Evolutionary conservation across 139 green algal genomes (phyloP), one percentile per base, ranked within the genome.

Genomic region (Closterium sp.): DNA sequence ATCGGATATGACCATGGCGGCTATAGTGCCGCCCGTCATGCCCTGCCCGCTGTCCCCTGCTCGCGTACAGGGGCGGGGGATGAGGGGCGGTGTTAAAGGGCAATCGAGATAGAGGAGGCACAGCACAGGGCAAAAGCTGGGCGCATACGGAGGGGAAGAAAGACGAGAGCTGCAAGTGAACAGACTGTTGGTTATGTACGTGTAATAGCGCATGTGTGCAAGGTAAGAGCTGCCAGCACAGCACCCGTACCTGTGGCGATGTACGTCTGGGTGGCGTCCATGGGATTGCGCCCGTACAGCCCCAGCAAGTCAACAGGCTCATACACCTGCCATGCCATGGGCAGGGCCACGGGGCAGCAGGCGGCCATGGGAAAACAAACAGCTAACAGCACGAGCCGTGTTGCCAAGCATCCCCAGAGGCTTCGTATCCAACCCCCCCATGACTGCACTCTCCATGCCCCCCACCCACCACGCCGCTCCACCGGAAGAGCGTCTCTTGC

Each of bases 21-120:
- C 95, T 34, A 95, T 95, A 31, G 90, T 96, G 85, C 93, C 94
- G 90, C 96, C 96, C 8, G 96, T 97, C 93, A 97, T 97, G 84
- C 95, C 95, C 95, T 97, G 92, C 4, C 96, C 95, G 36, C 84
- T 94, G 92, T 97, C 95, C 2, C 96, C 96, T 93, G 91, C 91
- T 91, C 9, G 34, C 16, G 16, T 76, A 19, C 16, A 0, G 55
- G 55, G n/a, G n/a, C n/a, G n/a, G n/a, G n/a, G n/a, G n/a, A n/a
- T n/a, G n/a, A n/a, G n/a, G n/a, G n/a, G n/a, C n/a, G n/a, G n/a
- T n/a, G n/a, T n/a, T n/a, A n/a, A n/a, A n/a, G n/a, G n/a, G n/a
- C n/a, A n/a, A n/a, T n/a, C n/a, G n/a, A n/a, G n/a, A n/a, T n/a
- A n/a, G n/a, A n/a, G n/a, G n/a, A n/a, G n/a, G n/a, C n/a, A n/a